These are phyloP conservation scores for Pythium dissimile DNA, from an alignment of 352 stramenopile species.

Conservation along the genomic window DNA sequence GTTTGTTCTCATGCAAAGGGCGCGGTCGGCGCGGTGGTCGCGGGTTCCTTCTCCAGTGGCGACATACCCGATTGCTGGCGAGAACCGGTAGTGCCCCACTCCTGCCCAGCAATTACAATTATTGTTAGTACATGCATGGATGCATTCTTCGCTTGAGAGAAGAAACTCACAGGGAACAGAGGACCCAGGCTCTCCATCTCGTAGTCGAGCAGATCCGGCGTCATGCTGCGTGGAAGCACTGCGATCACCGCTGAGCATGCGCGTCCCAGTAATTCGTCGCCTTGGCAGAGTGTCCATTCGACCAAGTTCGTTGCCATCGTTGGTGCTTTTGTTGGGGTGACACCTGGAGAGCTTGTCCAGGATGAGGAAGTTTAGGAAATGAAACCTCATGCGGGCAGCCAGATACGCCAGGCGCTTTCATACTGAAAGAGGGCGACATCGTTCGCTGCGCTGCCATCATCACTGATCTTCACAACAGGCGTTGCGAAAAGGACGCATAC, in stretches of 20 bases:
- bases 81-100: constrained; percentile 4
- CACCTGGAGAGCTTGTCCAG: neutral
- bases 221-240: neutral
- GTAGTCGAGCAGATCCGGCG: constrained; percentile 7
- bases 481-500: too few relatives aligned
- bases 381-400: too few relatives aligned
- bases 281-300: neutral
- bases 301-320: neutral
- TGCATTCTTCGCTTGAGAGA: neutral
- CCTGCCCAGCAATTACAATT: neutral
- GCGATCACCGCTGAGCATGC: constrained; percentile 3
- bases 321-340: neutral
- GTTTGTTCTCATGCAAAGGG: neutral
- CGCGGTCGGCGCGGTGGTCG: neutral
- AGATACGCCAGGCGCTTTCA: too few relatives aligned
- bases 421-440: too few relatives aligned
- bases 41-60: neutral
- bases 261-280: neutral
- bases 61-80: neutral
- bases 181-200: constrained; percentile 11
- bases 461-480: too few relatives aligned
- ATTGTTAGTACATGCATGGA: neutral
- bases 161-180: neutral
- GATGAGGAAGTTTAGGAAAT: neutral
- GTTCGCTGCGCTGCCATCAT: too few relatives aligned